Conservation (phyloP, 805 yeast genomes). For the Kluyveromyces wickerhamii region DNA sequence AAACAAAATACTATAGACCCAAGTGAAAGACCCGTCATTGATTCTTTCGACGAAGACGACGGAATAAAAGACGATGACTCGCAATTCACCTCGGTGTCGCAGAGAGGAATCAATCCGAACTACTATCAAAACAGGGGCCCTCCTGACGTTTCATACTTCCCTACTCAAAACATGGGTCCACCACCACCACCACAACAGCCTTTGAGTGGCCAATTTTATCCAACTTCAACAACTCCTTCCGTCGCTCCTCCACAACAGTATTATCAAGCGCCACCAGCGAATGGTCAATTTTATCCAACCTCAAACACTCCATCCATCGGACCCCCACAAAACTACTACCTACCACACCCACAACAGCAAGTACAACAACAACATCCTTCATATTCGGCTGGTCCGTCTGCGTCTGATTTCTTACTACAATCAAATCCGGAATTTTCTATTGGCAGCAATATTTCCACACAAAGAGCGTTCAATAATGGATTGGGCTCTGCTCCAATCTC, state of each 20-base stretch:
- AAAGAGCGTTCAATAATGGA: no score
- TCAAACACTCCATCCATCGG: slow-evolving; percentile 12
- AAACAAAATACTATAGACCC: slow-evolving; percentile 14
- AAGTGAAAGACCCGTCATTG: slow-evolving; percentile 13
- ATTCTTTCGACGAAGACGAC: slow-evolving; percentile 17
- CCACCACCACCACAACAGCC: slow-evolving; percentile 7
- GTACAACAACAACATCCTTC: slow-evolving; percentile 15
- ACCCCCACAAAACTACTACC: slow-evolving; percentile 8
- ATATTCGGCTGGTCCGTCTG: slow-evolving; percentile 2
- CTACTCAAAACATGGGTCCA: no score
- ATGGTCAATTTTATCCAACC: slow-evolving; percentile 4
- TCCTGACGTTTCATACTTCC: no score
- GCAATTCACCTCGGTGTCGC: slow-evolving; percentile 72
- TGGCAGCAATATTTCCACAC: slow-evolving; percentile 8
- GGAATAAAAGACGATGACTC: slow-evolving; percentile 37
- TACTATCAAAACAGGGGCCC: slow-evolving; percentile 29
- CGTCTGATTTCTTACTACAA: slow-evolving; percentile 34
- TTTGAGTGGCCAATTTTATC: slow-evolving; percentile 1
- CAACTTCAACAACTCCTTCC: slow-evolving; percentile 11
- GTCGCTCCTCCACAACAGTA: slow-evolving; percentile 11
- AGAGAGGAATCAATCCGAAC: slow-evolving; percentile 60
- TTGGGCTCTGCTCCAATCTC: slow-evolving; percentile 10
- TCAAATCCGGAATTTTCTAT: slow-evolving; percentile 41
- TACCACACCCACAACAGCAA: slow-evolving; percentile 10
- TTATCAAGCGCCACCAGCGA: slow-evolving; percentile 8